Evolutionary conservation across 2,329 filamentous ascomycete genomes (phyloP), one percentile per base, ranked within the genome.

Genomic region (Hymenoscyphus albidus): DNA sequence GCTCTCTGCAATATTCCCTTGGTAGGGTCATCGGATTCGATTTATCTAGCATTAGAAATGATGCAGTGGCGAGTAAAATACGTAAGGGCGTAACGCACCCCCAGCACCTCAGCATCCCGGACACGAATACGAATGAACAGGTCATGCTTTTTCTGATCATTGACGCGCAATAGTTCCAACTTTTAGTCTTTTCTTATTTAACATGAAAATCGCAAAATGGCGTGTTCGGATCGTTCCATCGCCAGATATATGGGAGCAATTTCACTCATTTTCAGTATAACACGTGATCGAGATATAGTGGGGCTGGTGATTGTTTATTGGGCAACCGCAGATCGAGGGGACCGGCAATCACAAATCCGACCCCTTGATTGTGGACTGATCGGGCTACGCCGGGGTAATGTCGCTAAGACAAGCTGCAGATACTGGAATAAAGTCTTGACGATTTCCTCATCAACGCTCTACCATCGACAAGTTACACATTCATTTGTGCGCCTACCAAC

Each of bases 401-500:
- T 35, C 54, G 27, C 13, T 57, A 13, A 2, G 16, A 38, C 27
- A 13, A n/a, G 13, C 27, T 38, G 55, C 55, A 35, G 55, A 16
- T 31, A 31, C 44, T 22, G 10, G n/a, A 54, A 54, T 57, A 57
- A 57, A 32, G 55, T 57, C 55, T 38, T 57, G 55, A 38, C 31
- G 35, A 3, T 32, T 27, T 14, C 31, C 16, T 57, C 32, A 27
- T 35, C 35, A 38, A 35, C 61, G 27, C 48, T 38, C 22, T 54
- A 27, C 48, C 51, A 61, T 35, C 44, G 60, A 62, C 61, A 61
- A 44, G 60, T 58, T 44, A 59, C 59, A 59, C 56, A 22, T 57
- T 62, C 63, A n/a, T 58, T 32, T 44, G 27, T 22, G 51, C 44
- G 61, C 40, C 66, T 55, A 58, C 44, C 64, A 71, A 65, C 57